Conservation (phyloP, 305 asterid genomes). For the Nicotiana rustica region DNA sequence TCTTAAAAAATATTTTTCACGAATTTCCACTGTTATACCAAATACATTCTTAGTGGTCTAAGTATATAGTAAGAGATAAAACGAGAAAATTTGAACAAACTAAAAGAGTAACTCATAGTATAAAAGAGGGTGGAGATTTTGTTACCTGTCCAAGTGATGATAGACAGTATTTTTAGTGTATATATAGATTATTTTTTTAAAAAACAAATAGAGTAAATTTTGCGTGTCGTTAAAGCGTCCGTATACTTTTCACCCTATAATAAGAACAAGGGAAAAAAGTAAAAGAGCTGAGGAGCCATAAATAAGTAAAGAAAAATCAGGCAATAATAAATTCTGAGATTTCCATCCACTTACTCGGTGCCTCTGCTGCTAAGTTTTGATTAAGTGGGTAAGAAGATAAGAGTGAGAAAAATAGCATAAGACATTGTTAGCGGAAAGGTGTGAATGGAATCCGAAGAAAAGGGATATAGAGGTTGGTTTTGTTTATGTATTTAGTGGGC, state of each 20-base stretch:
- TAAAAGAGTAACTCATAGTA: no score
- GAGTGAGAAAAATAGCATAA: conserved; percentile 39
- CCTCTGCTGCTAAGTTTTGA: not conserved
- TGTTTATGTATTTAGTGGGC: conserved; percentile 39
- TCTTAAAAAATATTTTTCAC: no score
- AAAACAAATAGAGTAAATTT: no score
- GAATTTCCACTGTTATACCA: no score
- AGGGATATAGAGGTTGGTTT: conserved; percentile 31
- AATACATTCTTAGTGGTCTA: no score
- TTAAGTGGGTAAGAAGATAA: conserved; percentile 34
- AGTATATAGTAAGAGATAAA: no score
- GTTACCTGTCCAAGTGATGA: no score
- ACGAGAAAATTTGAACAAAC: no score
- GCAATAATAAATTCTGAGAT: conserved; percentile 34
- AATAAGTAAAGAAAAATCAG: conserved; percentile 28
- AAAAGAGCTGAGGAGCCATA: not conserved
- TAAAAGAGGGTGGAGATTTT: no score
- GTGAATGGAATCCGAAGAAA: conserved; percentile 65
- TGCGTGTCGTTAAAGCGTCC: no score
- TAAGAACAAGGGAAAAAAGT: not conserved
- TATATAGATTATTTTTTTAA: no score
- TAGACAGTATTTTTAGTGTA: no score
- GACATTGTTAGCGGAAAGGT: conserved; percentile 40
- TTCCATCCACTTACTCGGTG: not conserved
- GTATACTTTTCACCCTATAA: not conserved